Base-by-base conservation (phyloP, 2,329 filamentous ascomycete species). In the Chalara sp. region DNA sequence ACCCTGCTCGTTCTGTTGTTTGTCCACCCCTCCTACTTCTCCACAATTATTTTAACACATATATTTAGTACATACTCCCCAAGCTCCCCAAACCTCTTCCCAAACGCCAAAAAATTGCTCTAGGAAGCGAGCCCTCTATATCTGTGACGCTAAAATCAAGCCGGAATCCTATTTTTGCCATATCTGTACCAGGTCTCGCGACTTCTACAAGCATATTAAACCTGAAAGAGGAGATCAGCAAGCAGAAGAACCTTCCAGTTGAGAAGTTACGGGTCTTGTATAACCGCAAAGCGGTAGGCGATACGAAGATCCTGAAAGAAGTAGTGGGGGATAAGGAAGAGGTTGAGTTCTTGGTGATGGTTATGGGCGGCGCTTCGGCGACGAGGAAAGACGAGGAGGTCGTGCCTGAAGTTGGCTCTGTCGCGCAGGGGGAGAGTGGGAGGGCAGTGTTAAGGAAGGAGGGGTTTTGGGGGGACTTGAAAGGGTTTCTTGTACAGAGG, bases 381-480 rank as follows among this genome's bases (percentile, higher is more conserved):
- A 60, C 72, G 39, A 65, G 44, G 49, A 70, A 70, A 32, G 60
- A 63, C 47, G 61, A 64, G 46, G 63, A 56, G 44, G 53, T 56
- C 4, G 58, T 62, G 41, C 59, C 66, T 6, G 69, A 69, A 44
- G 73, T 71, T 41, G 8, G 8, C 8, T 8, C 8, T 37, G 35
- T n/a, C n/a, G 76, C 76, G 48, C 74, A 78, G 56, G 75, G 72
- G 3, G 68, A 74, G n/a, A 81, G 78, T 58, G 79, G 78, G 3
- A 70, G 70, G 49, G 78, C 79, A 31, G 76, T 86, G 21, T 65
- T 95, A 56, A 72, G 80, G 63, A 85, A 81, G 10, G 80, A 85
- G 6, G 83, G 78, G 50, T 99, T 99, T 65, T 99, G 93, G 93
- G 71, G 70, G 6, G 93, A 97, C 71, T 68, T 99, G 56, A 82